A percentile compares a stretch with the other conserved stretches of the same genome.
phyloP scores from a whole-genome alignment of 768 basidiomycete species.

The Suillus occidentalis region DNA sequence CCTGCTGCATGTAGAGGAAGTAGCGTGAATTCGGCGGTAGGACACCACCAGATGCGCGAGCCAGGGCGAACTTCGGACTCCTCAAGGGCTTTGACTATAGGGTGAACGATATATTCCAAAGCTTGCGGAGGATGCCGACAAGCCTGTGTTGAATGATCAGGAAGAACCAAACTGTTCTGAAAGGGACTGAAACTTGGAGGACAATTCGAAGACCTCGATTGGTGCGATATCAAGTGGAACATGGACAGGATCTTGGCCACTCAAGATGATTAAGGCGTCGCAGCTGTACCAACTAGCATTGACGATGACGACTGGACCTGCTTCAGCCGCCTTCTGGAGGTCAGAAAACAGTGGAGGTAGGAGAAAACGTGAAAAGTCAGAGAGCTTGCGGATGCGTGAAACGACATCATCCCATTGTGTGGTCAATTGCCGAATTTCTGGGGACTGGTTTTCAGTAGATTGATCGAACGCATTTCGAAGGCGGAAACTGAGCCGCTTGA shows the following conservation, averaged over 20 bases:
- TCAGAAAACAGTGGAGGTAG: slow-evolving; percentile 9
- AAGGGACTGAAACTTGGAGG: neutral
- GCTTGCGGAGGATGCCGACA: slow-evolving; percentile 13
- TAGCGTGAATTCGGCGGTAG: slow-evolving; percentile 27
- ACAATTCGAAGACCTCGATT: neutral
- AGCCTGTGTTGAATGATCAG: neutral
- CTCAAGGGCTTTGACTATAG: slow-evolving; percentile 17
- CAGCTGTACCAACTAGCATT: slow-evolving; percentile 4
- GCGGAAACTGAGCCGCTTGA: slow-evolving; percentile 12
- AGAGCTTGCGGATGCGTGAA: slow-evolving; percentile 20
- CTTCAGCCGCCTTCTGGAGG: slow-evolving; percentile 4
- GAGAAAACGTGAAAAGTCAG: slow-evolving; percentile 16
- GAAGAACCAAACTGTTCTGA: neutral
- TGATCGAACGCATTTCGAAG: neutral
- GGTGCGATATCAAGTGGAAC: neutral
- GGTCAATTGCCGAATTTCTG: slow-evolving; percentile 15
- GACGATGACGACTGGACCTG: slow-evolving; percentile 6
- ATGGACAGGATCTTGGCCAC: neutral
- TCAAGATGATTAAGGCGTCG: slow-evolving; percentile 9
- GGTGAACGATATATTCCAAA: slow-evolving; percentile 28
- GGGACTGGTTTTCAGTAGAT: slow-evolving; percentile 14
- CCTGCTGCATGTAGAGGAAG: slow-evolving; percentile 36
- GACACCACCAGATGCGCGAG: slow-evolving; percentile 34
- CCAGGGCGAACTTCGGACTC: slow-evolving; percentile 11
- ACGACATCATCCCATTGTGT: slow-evolving; percentile 21